Evolutionary conservation across 495 filamentous ascomycete species (phyloP), one percentile per base, ranked within the genome.

Genomic region (Cladorrhinum samala): DNA sequence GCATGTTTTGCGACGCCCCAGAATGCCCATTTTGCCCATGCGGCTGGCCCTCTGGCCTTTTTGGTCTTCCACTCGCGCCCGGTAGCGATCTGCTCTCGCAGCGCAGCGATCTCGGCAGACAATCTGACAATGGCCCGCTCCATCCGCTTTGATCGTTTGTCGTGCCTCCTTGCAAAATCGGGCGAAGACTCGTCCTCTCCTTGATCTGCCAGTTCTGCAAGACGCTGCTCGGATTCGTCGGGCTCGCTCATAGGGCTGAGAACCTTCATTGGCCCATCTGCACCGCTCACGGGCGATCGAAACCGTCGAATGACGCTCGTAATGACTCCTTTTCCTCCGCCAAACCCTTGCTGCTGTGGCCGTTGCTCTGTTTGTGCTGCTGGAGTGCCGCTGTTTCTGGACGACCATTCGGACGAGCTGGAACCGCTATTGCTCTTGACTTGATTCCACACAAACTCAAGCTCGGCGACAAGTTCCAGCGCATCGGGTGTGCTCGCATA

Each of bases 401-500:
- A 79, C 1, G 80, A 79, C 6, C 73, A 78, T 7, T 68, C 70
- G 2, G 80, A 75, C 2, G 81, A 82, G 11, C 84, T 84, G 0
- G 81, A 72, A 20, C 79, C n/a, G n/a, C n/a, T 79, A 60, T 95
- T 96, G 49, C 80, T 86, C 69, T 92, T 93, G 51, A 97, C 88
- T 65, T 97, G 94, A 57, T 96, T 89, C 93, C 93, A 98, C 42
- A 98, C 91, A 62, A 96, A 98, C 70, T 96, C 93, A 16, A 98
- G 80, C 68, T 98, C 94, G n/a, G 83, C 73, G 33, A 97, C 89
- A 7, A 98, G 76, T 67, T 91, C 89, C 39, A 89, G 77, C 2
- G 87, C 89, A 68, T 96, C 90, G 44, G 87, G 78, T 11, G 89
- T 91, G 53, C 83, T 84, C 37, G 93, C 93, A 66, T 92, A 96